Conservation (phyloP, 1,284 basidiomycete species). For the Apiotrichum veenhuisii region DNA sequence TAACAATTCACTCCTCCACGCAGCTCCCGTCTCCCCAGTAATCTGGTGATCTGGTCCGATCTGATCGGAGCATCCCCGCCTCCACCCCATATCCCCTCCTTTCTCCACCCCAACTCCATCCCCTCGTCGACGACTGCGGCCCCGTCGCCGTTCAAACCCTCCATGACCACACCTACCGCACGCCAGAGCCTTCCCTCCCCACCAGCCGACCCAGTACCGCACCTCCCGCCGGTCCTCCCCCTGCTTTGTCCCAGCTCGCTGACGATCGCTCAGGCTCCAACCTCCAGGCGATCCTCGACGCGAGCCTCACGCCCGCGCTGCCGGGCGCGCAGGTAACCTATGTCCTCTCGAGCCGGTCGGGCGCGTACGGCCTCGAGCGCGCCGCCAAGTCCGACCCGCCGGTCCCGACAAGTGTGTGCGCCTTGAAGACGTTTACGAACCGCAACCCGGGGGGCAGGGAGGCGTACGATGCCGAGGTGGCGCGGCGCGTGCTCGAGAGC, state of each 20-base stretch:
- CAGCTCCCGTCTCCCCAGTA: not conserved
- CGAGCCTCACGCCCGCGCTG: slow-evolving; percentile 58
- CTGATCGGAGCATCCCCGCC: not conserved
- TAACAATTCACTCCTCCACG: not conserved
- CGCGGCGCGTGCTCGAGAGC: slow-evolving; percentile 60
- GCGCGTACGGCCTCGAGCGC: slow-evolving; percentile 81
- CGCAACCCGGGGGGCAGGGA: slow-evolving; percentile 66
- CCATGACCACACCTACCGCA: too few relatives aligned
- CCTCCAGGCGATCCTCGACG: slow-evolving; percentile 92
- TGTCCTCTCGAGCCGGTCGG: slow-evolving; percentile 89
- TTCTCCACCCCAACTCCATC: not conserved
- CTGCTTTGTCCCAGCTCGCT: slow-evolving; percentile 14
- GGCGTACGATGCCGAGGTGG: slow-evolving; percentile 85
- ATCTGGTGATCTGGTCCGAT: not conserved
- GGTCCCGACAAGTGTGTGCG: slow-evolving; percentile 79
- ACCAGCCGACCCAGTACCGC: too few relatives aligned
- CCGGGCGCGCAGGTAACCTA: slow-evolving; percentile 69
- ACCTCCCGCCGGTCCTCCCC: too few relatives aligned
- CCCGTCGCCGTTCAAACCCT: too few relatives aligned
- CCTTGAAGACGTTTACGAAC: slow-evolving; percentile 79
- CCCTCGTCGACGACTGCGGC: too few relatives aligned
- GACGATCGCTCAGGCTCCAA: slow-evolving; percentile 68
- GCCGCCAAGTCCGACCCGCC: slow-evolving; percentile 65
- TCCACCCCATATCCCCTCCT: not conserved
- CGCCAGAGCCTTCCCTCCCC: too few relatives aligned